A percentile compares a stretch with the other conserved stretches of the same genome.
These are phyloP conservation scores for Aphanoascus verrucosus DNA, from an alignment of 2,329 filamentous ascomycete genomes.

Conservation along the genomic window DNA sequence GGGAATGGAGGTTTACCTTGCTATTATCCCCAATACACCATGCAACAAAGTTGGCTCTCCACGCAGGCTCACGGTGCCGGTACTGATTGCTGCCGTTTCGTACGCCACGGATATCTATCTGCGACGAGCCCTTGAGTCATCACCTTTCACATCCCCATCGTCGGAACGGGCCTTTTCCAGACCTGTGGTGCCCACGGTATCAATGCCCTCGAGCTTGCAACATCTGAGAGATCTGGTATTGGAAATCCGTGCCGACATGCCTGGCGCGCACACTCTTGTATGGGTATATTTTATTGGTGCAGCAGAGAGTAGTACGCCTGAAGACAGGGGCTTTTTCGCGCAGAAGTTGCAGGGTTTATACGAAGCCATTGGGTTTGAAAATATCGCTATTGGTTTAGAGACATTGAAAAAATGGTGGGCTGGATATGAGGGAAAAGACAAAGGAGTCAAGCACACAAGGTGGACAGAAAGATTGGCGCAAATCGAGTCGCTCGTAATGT, in stretches of 20 bases:
- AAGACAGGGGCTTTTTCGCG: constrained; percentile 1
- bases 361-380: background rate
- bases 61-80: background rate
- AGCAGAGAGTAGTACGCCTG: background rate
- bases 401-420: background rate
- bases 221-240: background rate
- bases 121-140: background rate
- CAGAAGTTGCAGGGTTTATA: background rate
- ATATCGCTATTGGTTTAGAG: background rate
- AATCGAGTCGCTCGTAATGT: background rate
- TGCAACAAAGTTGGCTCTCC: background rate
- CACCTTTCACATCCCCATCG: background rate
- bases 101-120: constrained; percentile 1
- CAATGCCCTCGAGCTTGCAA: background rate
- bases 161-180: background rate
- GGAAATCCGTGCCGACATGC: background rate
- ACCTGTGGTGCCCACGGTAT: background rate
- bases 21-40: background rate
- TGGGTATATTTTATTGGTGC: constrained; percentile 6
- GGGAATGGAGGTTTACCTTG: background rate
- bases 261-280: background rate
- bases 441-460: background rate
- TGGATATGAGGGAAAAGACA: background rate
- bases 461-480: background rate
- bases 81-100: background rate